Evolutionary conservation across 163 green algal genomes (phyloP), one percentile per base, ranked within the genome.

Genomic region (Scenedesmus sp.): DNA sequence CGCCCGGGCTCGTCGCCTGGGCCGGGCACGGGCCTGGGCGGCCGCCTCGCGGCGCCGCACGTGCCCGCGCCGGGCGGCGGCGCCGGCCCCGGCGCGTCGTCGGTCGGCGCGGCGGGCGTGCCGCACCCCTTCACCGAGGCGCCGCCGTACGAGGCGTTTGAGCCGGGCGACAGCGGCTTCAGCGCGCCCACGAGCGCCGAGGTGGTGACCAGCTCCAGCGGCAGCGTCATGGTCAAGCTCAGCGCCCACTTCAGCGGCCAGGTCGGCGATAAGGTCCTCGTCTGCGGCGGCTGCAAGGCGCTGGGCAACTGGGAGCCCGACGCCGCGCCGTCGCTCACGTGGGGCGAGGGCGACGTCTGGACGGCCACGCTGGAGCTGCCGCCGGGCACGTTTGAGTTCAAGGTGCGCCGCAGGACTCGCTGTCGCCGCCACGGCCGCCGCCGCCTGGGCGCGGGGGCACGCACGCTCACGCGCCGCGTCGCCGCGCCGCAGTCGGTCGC

Each of bases 221-320:
- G 71, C 44, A 79, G 58, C 26, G 71, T 79, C 4, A 79, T 79
- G 71, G 71, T 79, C 1, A 60, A 70, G 45, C 29, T 79, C 56
- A 47, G 18, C 9, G 54, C 71, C 3, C 34, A 47, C 13, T 79
- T 79, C 71, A 63, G 9, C 5, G 71, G 71, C 34, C 20, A 44
- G 39, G 26, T 56, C 14, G 71, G 71, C 29, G 58, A 79, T 57
- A 70, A 71, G 57, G 71, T 79, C 57, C 24, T 79, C 26, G 50
- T 70, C 44, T 60, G 39, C 28, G 71, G 71, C 11, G 58, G 42
- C 44, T 45, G 33, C 28, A 4, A 57, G 3, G 71, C 42, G 47
- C 64, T 88, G 42, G 84, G 84, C 58, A 77, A 58, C 45, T 83
- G 79, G 56, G 26, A 75, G 42, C 84, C 84, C 1, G 80, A 88